Percentiles rank a stretch among this genome's conserved stretches.
phyloP scores from a whole-genome alignment of 257 asterid genomes.

The Capsicum pubescens region DNA sequence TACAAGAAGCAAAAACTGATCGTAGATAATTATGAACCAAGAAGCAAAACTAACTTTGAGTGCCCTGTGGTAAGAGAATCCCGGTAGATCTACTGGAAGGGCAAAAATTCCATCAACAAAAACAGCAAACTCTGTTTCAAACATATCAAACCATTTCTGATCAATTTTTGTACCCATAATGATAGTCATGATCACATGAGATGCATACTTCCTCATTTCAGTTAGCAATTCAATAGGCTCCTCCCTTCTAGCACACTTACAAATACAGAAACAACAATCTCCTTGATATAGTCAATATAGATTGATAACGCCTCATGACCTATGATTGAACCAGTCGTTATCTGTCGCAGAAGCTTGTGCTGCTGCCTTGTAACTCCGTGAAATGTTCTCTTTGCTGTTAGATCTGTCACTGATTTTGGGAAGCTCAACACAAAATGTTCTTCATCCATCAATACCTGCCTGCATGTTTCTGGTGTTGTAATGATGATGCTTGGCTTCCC shows the following conservation, averaged over 20 bases:
- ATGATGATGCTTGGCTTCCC: conserved; percentile 27
- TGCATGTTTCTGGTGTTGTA: conserved; percentile 26
- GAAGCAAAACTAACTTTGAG: conserved; percentile 25
- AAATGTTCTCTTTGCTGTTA: conserved; percentile 24
- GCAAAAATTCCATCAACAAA: conserved; percentile 30
- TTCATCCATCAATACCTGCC: conserved; percentile 28
- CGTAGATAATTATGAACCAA: too few species aligned
- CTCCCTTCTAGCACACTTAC: not conserved
- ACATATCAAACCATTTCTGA: not conserved
- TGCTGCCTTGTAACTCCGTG: conserved; percentile 29
- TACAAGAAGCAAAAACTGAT: too few species aligned
- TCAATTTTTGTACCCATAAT: conserved; percentile 21
- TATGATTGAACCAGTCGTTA: not conserved
- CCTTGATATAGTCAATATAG: conserved; percentile 15
- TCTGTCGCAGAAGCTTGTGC: conserved; percentile 25
- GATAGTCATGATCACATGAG: conserved; percentile 19
- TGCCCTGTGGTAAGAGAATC: conserved; percentile 35
- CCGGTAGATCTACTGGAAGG: conserved; percentile 30
- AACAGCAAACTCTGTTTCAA: conserved; percentile 1
- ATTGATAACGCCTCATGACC: conserved; percentile 29
- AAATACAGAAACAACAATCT: conserved; percentile 21
- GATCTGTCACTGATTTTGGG: conserved; percentile 18
- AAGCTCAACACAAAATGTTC: conserved; percentile 30
- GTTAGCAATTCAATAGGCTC: conserved; percentile 31
- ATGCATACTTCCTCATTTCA: conserved; percentile 31